Conservation (phyloP, 371 early-diverging fungal genomes). For the Mucor lusitanicus region DNA sequence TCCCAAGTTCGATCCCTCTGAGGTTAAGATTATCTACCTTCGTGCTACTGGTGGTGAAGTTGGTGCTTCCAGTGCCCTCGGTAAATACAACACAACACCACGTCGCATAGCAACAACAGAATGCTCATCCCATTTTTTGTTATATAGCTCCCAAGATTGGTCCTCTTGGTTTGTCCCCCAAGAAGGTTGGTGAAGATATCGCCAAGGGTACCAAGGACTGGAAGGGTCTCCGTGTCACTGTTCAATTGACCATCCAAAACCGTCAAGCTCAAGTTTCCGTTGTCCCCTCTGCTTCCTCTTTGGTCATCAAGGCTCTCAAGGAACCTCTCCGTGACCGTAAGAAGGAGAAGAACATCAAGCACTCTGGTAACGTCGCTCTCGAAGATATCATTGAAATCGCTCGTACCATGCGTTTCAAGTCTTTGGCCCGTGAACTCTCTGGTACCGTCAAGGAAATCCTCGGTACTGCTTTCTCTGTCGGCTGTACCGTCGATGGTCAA, state of each 20-base stretch:
- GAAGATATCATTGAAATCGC: conserved; percentile 97
- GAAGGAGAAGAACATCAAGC: conserved; percentile 99
- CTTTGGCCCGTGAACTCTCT: conserved; percentile 81
- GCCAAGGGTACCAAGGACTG: conserved; percentile 94
- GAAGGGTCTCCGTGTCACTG: conserved; percentile 98
- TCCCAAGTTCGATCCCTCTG: conserved; percentile 62
- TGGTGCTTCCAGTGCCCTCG: conserved; percentile 97
- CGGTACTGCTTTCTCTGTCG: conserved; percentile 98
- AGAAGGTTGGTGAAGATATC: conserved; percentile 99
- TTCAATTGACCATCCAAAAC: conserved; percentile 98
- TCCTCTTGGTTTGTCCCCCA: conserved; percentile 99
- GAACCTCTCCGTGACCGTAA: conserved; percentile 99
- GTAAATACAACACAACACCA: not conserved
- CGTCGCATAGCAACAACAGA: too few species aligned
- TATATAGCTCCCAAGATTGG: conserved; percentile 99
- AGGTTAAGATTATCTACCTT: conserved; percentile 78
- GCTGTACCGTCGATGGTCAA: conserved; percentile 83
- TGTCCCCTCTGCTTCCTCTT: conserved; percentile 96
- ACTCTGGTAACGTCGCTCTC: conserved; percentile 90
- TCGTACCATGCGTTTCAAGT: conserved; percentile 94
- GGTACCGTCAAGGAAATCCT: conserved; percentile 99
- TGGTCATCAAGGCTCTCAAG: conserved; percentile 98
- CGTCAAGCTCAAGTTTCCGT: conserved; percentile 99
- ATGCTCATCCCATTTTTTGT: conserved; percentile 67
- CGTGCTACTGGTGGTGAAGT: conserved; percentile 97